Evolutionary conservation across 2,329 filamentous ascomycete genomes (phyloP), one percentile per base, ranked within the genome.

Genomic region (Scytalidium sp.): DNA sequence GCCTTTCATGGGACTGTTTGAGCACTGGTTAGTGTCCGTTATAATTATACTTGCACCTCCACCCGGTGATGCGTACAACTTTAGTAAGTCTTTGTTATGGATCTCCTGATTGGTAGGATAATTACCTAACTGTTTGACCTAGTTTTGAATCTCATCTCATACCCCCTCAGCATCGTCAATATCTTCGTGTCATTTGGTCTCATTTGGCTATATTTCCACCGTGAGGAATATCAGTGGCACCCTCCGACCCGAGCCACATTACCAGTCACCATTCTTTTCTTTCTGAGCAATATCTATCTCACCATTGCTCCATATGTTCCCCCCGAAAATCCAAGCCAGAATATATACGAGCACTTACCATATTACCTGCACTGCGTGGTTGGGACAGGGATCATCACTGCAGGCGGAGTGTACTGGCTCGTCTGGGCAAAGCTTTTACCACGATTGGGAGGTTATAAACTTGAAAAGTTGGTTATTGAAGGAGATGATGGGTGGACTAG

Each of bases 11-110:
- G 82, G 79, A 43, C 73, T 85, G 2, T 81, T 83, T 51, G 76
- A 81, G 70, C 82, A 85, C 70, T 87, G 80, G 78, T 62, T 79
- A 25, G 79, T 84, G 11, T 84, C 77, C 0, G 75, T 84, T 43
- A 77, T 86, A 50, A 83, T 85, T 60, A 84, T 88, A 65, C 69
- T 87, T 2, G 83, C 81, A 0, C 83, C 84, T 29, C 84, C 84
- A 2, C 81, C 83, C 2, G 84, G 83, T 29, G 82, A 85, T 64
- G 82, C 82, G 0, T 86, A 84, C 66, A 83, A 83, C 67, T 85
- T 84, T 58, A 83, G 75, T 79, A 70, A 61, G 73, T 61, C 7
- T 9, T 23, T 32, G n/a, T 17, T 48, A 32, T 46, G 51, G 51
- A 32, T 5, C 13, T 43, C 29, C 19, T 21, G 13, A 29, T 29